phyloP scores from a whole-genome alignment of 2,329 filamentous ascomycete species.

The Chaetomium olivaceum region DNA sequence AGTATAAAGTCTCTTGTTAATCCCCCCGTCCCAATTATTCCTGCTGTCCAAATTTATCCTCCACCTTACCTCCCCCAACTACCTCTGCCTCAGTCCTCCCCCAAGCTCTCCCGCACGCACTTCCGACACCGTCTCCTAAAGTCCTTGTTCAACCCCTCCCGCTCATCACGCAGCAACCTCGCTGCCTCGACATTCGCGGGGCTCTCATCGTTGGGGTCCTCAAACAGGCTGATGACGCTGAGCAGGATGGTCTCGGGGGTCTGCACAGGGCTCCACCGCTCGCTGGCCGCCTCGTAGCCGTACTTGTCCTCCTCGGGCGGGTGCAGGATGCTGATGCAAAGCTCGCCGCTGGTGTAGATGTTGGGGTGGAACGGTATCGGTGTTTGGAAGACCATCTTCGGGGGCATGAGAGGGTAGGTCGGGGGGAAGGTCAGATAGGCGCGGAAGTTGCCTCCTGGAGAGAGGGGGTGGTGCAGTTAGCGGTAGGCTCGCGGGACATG shows the following conservation, averaged over 20 bases:
- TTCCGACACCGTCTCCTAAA: conserved; percentile 77
- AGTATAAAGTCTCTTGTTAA: not conserved
- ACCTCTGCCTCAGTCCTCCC: conserved; percentile 64
- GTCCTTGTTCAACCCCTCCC: conserved; percentile 60
- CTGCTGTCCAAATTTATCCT: not conserved
- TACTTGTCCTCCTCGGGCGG: conserved; percentile 91
- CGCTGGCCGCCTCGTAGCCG: conserved; percentile 85
- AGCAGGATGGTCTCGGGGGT: conserved; percentile 92
- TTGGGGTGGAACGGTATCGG: conserved; percentile 92
- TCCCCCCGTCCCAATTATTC: not conserved
- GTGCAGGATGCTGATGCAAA: conserved; percentile 97
- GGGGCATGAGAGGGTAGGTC: conserved; percentile 84
- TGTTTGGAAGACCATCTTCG: conserved; percentile 80
- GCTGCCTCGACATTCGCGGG: conserved; percentile 95
- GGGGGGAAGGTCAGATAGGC: conserved; percentile 79
- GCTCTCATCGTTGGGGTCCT: conserved; percentile 91
- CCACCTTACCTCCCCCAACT: not conserved
- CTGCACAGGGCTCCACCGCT: conserved; percentile 94
- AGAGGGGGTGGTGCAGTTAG: not conserved
- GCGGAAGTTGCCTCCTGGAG: conserved; percentile 83
- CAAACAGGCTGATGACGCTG: conserved; percentile 88
- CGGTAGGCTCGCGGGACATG: not conserved
- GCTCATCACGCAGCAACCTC: conserved; percentile 79
- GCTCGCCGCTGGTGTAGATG: conserved; percentile 81
- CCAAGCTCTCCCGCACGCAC: conserved; percentile 79